These are phyloP conservation scores for Rhodotorula sp. DNA, from an alignment of 1,284 basidiomycete genomes.

Conservation along the genomic window DNA sequence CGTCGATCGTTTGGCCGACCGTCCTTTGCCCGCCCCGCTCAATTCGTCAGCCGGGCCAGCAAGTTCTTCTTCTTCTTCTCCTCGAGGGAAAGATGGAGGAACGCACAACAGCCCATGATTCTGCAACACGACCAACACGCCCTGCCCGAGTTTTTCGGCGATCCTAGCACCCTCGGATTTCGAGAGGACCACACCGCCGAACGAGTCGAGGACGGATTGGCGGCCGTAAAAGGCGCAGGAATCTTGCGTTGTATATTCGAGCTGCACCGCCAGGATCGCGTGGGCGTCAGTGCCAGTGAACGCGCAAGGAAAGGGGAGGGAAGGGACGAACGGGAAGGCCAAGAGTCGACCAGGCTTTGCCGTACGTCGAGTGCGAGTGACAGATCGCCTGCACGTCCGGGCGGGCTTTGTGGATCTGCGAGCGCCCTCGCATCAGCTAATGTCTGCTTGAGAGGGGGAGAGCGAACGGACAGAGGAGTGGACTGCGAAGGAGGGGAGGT, in stretches of 20 bases:
- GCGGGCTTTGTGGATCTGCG: conserved; percentile 50
- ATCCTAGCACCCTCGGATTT: conserved; percentile 61
- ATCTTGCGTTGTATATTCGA: conserved; percentile 49
- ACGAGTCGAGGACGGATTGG: conserved; percentile 47
- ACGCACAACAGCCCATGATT: conserved; percentile 57
- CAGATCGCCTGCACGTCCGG: conserved; percentile 65
- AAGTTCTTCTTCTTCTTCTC: no score
- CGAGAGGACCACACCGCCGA: conserved; percentile 62
- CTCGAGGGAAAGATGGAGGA: not conserved
- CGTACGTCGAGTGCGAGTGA: conserved; percentile 63
- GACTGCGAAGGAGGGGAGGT: not conserved
- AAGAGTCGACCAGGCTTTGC: conserved; percentile 63
- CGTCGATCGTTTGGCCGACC: conserved; percentile 53
- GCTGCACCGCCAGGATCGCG: not conserved
- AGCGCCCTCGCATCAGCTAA: not conserved
- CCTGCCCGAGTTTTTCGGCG: conserved; percentile 53
- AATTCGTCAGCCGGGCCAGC: not conserved
- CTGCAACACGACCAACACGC: conserved; percentile 53
- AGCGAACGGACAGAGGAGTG: not conserved
- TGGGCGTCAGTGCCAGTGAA: not conserved
- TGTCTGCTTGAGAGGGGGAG: no score
- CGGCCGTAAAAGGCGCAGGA: conserved; percentile 43
- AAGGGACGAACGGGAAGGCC: conserved; percentile 54
- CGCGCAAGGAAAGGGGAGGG: not conserved
- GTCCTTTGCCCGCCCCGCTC: conserved; percentile 48